These are phyloP conservation scores for Dacryopinax primogenitus DNA, from an alignment of 768 basidiomycete genomes.

Conservation along the genomic window DNA sequence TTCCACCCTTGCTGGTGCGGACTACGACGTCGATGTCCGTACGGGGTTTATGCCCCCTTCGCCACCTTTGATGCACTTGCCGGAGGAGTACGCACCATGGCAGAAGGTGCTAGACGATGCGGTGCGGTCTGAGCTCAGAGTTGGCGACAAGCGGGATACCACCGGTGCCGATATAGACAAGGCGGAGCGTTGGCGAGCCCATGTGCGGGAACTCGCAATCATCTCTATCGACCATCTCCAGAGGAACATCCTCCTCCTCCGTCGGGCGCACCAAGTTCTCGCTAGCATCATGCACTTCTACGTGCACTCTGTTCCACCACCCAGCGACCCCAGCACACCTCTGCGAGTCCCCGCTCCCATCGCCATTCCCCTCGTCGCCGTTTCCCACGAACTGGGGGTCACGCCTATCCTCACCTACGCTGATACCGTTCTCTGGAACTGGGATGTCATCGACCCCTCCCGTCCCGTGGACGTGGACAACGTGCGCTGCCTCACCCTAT, in stretches of 20 bases:
- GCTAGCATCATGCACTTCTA: slow-evolving; percentile 86
- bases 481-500: slow-evolving; percentile 50
- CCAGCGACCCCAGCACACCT: slow-evolving; percentile 20
- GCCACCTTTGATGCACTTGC: slow-evolving; percentile 52
- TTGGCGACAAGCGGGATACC: slow-evolving; percentile 46
- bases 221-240: slow-evolving; percentile 45
- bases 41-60: slow-evolving; percentile 86
- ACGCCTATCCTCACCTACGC: slow-evolving; percentile 86
- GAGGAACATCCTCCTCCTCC: slow-evolving; percentile 46
- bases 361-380: slow-evolving; percentile 59
- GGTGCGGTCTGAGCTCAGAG: slow-evolving; percentile 37
- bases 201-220: slow-evolving; percentile 53
- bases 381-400: slow-evolving; percentile 56
- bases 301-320: slow-evolving; percentile 39
- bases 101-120: slow-evolving; percentile 48
- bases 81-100: slow-evolving; percentile 55
- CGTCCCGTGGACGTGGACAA: slow-evolving; percentile 29
- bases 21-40: slow-evolving; percentile 83
- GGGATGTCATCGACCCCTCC: slow-evolving; percentile 18
- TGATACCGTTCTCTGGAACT: slow-evolving; percentile 83
- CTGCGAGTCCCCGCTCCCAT: slow-evolving; percentile 57
- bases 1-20: slow-evolving; percentile 61
- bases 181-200: slow-evolving; percentile 56
- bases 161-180: slow-evolving; percentile 35
- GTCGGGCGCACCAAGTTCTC: slow-evolving; percentile 80